Evolutionary conservation across 352 stramenopile species (phyloP).

Genomic region (Phytophthora foliorum): DNA sequence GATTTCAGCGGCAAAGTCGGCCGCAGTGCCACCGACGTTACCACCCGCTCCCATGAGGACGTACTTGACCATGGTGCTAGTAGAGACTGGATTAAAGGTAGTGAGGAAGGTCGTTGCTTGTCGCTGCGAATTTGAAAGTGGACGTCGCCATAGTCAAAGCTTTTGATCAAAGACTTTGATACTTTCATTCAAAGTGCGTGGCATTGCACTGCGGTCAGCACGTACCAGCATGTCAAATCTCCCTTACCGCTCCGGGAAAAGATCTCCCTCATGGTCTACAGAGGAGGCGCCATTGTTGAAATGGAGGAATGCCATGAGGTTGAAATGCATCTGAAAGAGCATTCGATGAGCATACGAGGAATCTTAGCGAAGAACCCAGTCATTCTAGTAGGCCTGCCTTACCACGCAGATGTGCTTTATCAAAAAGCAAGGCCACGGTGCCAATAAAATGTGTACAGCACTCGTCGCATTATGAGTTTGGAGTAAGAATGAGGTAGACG

Average conservation of each 20-base stretch:
- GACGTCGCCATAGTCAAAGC: background rate
- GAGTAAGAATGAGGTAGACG: too few species aligned
- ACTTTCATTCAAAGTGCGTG: too few species aligned
- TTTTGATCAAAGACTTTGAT: background rate
- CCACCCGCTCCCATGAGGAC: constrained; percentile 38
- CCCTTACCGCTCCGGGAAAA: background rate
- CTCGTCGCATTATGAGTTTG: too few species aligned
- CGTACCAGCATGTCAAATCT: background rate
- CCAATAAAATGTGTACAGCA: too few species aligned
- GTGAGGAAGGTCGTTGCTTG: constrained; percentile 5
- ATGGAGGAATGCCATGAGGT: background rate
- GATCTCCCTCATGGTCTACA: background rate
- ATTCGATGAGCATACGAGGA: background rate
- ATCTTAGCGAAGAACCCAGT: too few species aligned
- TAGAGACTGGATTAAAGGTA: too few species aligned
- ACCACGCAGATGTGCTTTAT: too few species aligned
- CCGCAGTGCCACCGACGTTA: constrained; percentile 30
- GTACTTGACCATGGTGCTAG: constrained; percentile 35
- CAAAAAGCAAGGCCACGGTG: too few species aligned
- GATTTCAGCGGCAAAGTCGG: constrained; percentile 38
- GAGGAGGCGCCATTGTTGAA: too few species aligned
- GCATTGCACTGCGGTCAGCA: background rate
- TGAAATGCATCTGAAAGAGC: background rate
- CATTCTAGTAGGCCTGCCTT: too few species aligned
- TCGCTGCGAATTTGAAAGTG: background rate